Evolutionary conservation across 441 rosid genomes (phyloP).

Genomic region (Erysimum cheiri): DNA sequence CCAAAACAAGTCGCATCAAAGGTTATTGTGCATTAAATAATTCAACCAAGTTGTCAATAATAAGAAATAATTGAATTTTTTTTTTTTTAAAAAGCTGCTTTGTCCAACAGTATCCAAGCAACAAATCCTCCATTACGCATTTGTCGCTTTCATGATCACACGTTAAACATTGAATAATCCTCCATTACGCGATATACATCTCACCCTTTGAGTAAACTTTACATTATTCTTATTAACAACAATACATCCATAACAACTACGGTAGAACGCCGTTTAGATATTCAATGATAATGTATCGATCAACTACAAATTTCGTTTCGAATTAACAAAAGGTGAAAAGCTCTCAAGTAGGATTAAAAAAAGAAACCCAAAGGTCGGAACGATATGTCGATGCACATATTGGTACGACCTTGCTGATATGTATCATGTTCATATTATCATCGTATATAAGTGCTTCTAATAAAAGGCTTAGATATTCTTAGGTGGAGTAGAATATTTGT

Average conservation of each 20-base stretch:
- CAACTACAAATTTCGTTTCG: not conserved
- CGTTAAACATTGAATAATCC: not conserved
- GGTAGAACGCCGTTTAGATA: not conserved
- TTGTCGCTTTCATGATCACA: slow-evolving; percentile 25
- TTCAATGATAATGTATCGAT: not conserved
- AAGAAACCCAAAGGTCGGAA: not conserved
- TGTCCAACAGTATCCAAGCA: slow-evolving; percentile 15
- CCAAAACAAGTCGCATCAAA: not conserved
- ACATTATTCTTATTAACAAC: slow-evolving; percentile 6
- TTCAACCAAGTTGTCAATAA: not conserved
- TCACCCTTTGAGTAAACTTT: slow-evolving; percentile 3
- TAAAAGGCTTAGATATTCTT: not conserved
- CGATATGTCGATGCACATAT: not conserved
- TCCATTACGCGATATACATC: not conserved
- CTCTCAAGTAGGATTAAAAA: not conserved
- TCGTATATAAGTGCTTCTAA: not conserved
- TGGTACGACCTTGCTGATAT: not conserved
- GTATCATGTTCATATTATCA: not conserved
- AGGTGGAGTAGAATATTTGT: not conserved
- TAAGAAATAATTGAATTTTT: not conserved
- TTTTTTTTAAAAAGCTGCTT: not conserved
- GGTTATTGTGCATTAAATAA: not conserved
- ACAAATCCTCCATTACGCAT: slow-evolving; percentile 5
- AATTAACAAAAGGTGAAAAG: not conserved
- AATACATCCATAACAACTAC: not conserved